Conservation (phyloP, 768 basidiomycete genomes). For the Naganishia antarctica region DNA sequence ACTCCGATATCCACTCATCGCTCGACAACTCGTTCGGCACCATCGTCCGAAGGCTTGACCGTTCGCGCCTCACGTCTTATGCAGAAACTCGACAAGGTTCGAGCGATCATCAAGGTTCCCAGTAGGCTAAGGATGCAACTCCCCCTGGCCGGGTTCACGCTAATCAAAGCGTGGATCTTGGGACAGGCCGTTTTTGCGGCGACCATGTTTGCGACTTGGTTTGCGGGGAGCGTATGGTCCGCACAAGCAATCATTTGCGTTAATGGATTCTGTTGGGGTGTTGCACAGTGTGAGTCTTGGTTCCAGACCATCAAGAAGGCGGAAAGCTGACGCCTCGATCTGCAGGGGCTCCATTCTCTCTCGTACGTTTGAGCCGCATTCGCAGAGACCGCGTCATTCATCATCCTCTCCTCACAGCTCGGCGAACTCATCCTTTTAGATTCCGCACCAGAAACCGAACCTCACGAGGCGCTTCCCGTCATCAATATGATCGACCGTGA, state of each 20-base stretch:
- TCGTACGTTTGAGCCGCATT: slow-evolving; percentile 44
- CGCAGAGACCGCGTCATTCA: too few relatives aligned
- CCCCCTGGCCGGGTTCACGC: slow-evolving; percentile 47
- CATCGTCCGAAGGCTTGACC: not conserved
- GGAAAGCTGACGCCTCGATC: too few relatives aligned
- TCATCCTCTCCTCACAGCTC: slow-evolving; percentile 53
- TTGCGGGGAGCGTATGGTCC: slow-evolving; percentile 64
- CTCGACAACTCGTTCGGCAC: not conserved
- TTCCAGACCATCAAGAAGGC: too few relatives aligned
- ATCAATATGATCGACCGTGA: not conserved
- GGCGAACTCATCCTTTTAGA: slow-evolving; percentile 76
- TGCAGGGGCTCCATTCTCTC: slow-evolving; percentile 78
- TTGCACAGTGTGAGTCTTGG: slow-evolving; percentile 62
- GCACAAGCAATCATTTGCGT: slow-evolving; percentile 71
- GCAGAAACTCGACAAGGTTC: slow-evolving; percentile 23
- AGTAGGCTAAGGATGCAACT: slow-evolving; percentile 29
- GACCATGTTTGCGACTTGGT: slow-evolving; percentile 82
- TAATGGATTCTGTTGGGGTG: slow-evolving; percentile 87
- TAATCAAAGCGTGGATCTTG: slow-evolving; percentile 63
- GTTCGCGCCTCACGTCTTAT: slow-evolving; percentile 15
- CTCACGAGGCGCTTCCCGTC: slow-evolving; percentile 8
- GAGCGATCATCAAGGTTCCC: slow-evolving; percentile 15
- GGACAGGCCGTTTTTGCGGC: slow-evolving; percentile 67
- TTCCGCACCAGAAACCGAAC: slow-evolving; percentile 10
- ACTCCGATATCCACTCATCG: slow-evolving; percentile 17